These are phyloP conservation scores for Globisporangium heterothallicum DNA, from an alignment of 352 stramenopile species.

Conservation along the genomic window DNA sequence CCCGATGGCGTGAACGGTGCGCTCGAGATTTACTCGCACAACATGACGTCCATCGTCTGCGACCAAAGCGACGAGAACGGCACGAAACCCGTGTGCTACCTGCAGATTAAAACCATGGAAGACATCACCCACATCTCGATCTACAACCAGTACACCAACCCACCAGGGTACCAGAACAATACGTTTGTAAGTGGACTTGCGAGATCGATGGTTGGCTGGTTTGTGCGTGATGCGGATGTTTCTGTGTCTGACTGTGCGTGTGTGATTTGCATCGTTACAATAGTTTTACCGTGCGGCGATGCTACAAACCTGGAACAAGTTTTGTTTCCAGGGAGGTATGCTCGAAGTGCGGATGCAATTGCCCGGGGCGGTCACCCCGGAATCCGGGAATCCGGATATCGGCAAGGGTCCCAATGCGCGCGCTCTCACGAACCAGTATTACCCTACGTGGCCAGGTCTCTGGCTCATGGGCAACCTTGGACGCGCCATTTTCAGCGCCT, in stretches of 20 bases:
- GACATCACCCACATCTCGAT: slow-evolving; percentile 51
- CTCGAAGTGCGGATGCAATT: slow-evolving; percentile 90
- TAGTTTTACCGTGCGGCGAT: slow-evolving; percentile 54
- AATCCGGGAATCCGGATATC: slow-evolving; percentile 57
- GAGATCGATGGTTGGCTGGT: no score
- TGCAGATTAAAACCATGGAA: slow-evolving; percentile 51
- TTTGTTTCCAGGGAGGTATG: slow-evolving; percentile 93
- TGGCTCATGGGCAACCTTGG: slow-evolving; percentile 96
- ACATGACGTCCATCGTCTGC: slow-evolving; percentile 53
- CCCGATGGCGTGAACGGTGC: slow-evolving; percentile 64
- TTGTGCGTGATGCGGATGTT: slow-evolving; percentile 25
- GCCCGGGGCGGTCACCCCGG: slow-evolving; percentile 70
- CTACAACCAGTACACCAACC: slow-evolving; percentile 64
- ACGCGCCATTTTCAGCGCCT: slow-evolving; percentile 91
- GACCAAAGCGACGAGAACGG: slow-evolving; percentile 25
- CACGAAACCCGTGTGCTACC: slow-evolving; percentile 31
- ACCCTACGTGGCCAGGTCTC: slow-evolving; percentile 90
- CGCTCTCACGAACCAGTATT: slow-evolving; percentile 28
- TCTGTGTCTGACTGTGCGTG: neutral
- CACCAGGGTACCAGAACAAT: slow-evolving; percentile 40
- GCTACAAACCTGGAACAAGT: slow-evolving; percentile 94
- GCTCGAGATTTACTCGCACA: slow-evolving; percentile 56
- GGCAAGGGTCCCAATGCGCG: slow-evolving; percentile 66
- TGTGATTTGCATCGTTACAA: no score
- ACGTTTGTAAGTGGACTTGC: slow-evolving; percentile 55